Evolutionary conservation across 805 yeast species (phyloP), one percentile per base, ranked within the genome.

Genomic region (Metschnikowia peoriensis): DNA sequence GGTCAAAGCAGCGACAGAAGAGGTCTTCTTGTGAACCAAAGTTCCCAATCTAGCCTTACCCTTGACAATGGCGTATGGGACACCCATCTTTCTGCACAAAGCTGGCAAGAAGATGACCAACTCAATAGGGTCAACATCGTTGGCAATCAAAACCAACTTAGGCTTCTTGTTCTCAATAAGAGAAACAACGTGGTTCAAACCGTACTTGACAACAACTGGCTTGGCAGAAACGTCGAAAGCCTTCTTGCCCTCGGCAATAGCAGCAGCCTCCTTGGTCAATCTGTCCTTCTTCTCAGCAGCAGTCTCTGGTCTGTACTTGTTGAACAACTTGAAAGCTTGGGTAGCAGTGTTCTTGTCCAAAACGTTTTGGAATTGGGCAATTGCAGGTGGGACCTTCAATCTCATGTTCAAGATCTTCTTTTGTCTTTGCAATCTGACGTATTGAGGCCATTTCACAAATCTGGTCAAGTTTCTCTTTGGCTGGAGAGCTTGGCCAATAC

Each of bases 241-340:
- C 79, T 89, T 83, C 86, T 92, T 91, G 78, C 98, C 98, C 74
- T 90, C 97, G 61, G 97, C 97, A 72, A 92, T 85, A 67, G 97
- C 98, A 70, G 97, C 97, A 64, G 99, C 97, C 83, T 94, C 98
- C 83, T 89, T 89, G 80, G 94, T 87, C 72, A 93, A 86, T 84
- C 99, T 91, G 83, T 90, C 97, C 86, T 91, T 91, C 96, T 93
- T 93, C 84, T 94, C 97, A 73, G 91, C 87, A 71, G 85, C 71
- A 63, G 97, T 89, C 85, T 93, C 99, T 73, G 99, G 98, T 82
- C 96, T 87, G 90, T 93, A 93, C 84, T 94, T 93, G 96, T 91
- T 91, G 82, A 93, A 86, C 71, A 93, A 86, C 85, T 92, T 92
- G 86, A 93, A 89, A 67, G 96, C 82, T 80, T 89, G 96, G 69